Percentiles rank a stretch among this genome's conserved stretches.
phyloP scores from a whole-genome alignment of 2,329 filamentous ascomycete genomes.

The Calonectria pauciramosa region DNA sequence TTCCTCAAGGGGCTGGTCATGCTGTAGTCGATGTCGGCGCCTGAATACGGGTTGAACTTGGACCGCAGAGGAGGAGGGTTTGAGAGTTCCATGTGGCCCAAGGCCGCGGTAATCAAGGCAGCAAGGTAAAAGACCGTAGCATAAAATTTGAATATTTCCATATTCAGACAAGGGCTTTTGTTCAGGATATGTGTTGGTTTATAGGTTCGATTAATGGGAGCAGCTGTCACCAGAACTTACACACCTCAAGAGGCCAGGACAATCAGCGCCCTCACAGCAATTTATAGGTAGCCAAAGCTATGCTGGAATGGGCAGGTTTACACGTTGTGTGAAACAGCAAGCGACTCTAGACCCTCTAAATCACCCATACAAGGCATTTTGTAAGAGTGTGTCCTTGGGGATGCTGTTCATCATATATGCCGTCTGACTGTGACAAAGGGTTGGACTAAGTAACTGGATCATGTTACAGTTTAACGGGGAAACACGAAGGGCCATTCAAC shows the following conservation, averaged over 20 bases:
- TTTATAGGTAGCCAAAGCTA: conserved; percentile 8
- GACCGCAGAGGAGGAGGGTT: conserved; percentile 64
- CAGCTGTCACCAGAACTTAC: neutral
- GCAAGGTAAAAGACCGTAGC: neutral
- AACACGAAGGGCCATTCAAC: neutral
- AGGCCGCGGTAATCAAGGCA: neutral
- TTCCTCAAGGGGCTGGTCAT: conserved; percentile 75
- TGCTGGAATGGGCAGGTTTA: conserved; percentile 1
- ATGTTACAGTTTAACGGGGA: neutral
- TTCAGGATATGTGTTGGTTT: neutral
- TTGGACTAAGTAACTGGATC: conserved; percentile 1
- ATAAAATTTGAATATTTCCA: neutral
- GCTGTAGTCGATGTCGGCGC: conserved; percentile 72
- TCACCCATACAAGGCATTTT: neutral
- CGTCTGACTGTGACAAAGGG: neutral
- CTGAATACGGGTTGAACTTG: conserved; percentile 62
- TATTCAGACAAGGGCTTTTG: neutral
- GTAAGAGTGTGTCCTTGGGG: neutral
- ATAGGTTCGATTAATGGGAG: neutral
- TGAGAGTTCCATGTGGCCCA: conserved; percentile 65
- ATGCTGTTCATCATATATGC: neutral
- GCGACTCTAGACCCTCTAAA: neutral
- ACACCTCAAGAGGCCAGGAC: neutral
- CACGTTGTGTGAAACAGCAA: neutral
- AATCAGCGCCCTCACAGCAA: neutral